Evolutionary conservation across 2,329 filamentous ascomycete species (phyloP).

Genomic region (Zelopaecilomyces penicillatus): DNA sequence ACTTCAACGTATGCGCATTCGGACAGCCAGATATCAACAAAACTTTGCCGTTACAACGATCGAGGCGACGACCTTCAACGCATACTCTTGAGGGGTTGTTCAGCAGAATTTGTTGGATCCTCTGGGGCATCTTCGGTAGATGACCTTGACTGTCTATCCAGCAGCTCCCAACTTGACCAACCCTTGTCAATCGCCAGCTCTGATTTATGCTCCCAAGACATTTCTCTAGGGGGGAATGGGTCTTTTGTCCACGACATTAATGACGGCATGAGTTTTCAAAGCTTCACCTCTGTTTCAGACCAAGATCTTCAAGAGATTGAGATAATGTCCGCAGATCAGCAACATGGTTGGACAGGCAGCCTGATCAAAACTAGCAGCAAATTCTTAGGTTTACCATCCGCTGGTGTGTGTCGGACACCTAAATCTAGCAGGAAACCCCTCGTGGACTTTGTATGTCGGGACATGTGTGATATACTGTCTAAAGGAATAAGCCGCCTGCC

Average conservation of each 20-base stretch:
- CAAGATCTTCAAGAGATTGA: background rate
- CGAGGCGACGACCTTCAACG: slow-evolving; percentile 15
- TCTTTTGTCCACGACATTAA: slow-evolving; percentile 1
- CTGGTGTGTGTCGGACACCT: no score
- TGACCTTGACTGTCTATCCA: slow-evolving; percentile 29
- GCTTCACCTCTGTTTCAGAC: background rate
- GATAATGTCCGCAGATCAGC: no score
- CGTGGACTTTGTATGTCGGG: no score
- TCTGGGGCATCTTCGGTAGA: slow-evolving; percentile 28
- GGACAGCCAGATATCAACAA: no score
- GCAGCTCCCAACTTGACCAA: slow-evolving; percentile 22
- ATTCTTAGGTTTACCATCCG: no score
- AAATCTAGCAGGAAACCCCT: no score
- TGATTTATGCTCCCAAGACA: slow-evolving; percentile 22
- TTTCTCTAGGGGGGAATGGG: slow-evolving; percentile 14
- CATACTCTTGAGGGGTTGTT: slow-evolving; percentile 10
- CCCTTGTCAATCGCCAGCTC: slow-evolving; percentile 17
- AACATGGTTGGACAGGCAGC: no score
- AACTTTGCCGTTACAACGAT: slow-evolving; percentile 6
- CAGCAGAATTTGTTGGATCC: slow-evolving; percentile 24
- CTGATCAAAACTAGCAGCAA: no score
- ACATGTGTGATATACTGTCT: no score
- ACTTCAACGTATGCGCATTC: no score
- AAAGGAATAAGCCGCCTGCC: no score
- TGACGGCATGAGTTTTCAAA: no score